phyloP scores from a whole-genome alignment of 2,329 filamentous ascomycete genomes.

The Monilinia fructicola region DNA sequence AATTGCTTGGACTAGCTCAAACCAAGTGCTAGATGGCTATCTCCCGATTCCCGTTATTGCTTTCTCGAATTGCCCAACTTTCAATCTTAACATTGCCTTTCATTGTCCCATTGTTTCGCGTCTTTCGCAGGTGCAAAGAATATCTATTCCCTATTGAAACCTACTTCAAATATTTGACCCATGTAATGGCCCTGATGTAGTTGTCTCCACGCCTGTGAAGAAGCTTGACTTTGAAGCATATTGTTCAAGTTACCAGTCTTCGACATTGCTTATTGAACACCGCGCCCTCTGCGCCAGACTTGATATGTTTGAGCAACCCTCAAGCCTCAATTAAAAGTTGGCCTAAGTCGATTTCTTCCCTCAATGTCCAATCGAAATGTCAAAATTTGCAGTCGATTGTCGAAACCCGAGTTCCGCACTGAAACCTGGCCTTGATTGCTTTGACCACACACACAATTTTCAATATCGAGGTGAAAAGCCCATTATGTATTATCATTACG shows the following conservation, averaged over 20 bases:
- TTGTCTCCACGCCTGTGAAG: background rate
- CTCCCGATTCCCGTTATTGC: background rate
- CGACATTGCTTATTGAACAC: background rate
- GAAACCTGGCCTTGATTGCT: no score
- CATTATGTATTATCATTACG: background rate
- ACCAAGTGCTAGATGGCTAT: background rate
- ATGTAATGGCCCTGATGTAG: background rate
- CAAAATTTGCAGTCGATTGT: background rate
- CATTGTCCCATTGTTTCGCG: background rate
- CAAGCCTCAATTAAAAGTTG: background rate
- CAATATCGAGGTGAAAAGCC: accelerated
- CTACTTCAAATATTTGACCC: background rate
- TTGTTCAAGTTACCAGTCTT: background rate
- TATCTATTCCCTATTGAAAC: no score
- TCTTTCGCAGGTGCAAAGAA: background rate
- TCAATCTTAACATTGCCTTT: background rate
- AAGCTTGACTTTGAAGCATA: background rate
- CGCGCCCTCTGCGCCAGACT: background rate
- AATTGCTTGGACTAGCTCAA: background rate
- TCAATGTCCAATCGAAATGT: background rate
- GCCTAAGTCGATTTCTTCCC: background rate
- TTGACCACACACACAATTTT: background rate
- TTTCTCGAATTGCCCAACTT: background rate
- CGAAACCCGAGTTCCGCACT: background rate
- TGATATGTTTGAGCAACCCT: background rate